A percentile compares a stretch with the other conserved stretches of the same genome.
Evolutionary conservation across 225 moss, liverwort and hornwort genomes (phyloP).

Genomic region (Pleurozium schreberi): DNA sequence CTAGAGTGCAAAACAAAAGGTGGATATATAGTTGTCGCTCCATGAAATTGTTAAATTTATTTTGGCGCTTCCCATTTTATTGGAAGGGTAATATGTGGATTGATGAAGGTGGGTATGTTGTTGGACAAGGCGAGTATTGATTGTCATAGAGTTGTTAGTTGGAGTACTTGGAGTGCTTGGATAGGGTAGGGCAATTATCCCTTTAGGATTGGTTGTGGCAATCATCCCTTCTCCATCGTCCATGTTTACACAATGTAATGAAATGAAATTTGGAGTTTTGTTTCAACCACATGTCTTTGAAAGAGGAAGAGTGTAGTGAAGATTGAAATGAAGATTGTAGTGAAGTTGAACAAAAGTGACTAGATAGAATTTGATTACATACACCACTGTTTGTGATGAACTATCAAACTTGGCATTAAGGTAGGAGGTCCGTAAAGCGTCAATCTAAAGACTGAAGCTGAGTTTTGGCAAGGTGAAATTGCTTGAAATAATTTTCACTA

Average conservation of each 20-base stretch:
- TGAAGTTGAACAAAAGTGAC: neutral
- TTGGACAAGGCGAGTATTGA: fast-evolving
- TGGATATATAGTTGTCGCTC: fast-evolving
- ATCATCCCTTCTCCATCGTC: fast-evolving
- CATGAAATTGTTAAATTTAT: neutral
- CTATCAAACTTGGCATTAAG: too few species aligned
- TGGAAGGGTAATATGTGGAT: fast-evolving
- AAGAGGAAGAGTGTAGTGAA: neutral
- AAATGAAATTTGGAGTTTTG: neutral
- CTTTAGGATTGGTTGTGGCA: fast-evolving
- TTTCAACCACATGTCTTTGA: fast-evolving
- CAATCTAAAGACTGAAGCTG: too few species aligned
- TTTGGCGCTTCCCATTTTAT: fast-evolving
- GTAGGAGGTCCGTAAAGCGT: too few species aligned
- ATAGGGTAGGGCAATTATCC: fast-evolving
- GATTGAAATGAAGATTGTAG: too few species aligned
- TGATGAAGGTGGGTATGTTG: fast-evolving
- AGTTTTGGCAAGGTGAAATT: too few species aligned
- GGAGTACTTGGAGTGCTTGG: neutral
- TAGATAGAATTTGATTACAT: neutral
- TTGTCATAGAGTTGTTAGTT: fast-evolving
- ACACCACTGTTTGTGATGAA: too few species aligned
- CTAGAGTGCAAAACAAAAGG: neutral
- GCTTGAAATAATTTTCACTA: too few species aligned
- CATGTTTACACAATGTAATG: fast-evolving